Evolutionary conservation across 148 eudicot genomes (phyloP).

Genomic region (Silene uniflora): DNA sequence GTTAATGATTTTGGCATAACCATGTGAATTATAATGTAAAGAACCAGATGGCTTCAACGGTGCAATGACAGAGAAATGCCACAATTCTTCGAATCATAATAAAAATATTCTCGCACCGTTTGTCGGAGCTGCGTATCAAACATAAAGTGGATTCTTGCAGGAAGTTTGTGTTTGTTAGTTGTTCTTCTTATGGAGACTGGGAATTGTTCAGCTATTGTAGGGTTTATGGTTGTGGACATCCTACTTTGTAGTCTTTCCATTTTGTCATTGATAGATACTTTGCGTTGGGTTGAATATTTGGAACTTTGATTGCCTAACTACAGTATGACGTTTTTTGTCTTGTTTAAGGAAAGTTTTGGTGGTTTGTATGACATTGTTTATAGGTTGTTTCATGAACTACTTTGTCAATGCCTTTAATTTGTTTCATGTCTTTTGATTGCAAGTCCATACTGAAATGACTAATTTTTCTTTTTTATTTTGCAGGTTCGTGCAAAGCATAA

Average conservation of each 20-base stretch:
- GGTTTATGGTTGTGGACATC: background rate
- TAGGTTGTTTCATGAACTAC: background rate
- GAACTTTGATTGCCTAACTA: background rate
- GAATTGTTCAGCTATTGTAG: no score
- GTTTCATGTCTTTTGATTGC: background rate
- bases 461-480: conserved; percentile 1
- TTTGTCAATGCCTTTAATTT: background rate
- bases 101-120: no score
- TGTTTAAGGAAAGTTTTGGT: background rate
- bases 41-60: no score
- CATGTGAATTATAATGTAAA: no score
- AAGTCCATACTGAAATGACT: conserved; percentile 47
- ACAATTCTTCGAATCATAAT: no score
- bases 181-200: no score
- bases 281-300: background rate
- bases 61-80: no score
- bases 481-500: conserved; percentile 99
- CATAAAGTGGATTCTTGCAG: no score
- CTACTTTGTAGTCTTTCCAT: background rate
- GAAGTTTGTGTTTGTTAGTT: no score
- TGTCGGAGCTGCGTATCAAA: no score
- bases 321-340: no score
- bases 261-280: background rate
- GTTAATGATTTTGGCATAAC: no score
- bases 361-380: background rate